Percentiles rank a stretch among this genome's conserved stretches.
phyloP scores from a whole-genome alignment of 164 flowering plant genomes.

The Sedum album region DNA sequence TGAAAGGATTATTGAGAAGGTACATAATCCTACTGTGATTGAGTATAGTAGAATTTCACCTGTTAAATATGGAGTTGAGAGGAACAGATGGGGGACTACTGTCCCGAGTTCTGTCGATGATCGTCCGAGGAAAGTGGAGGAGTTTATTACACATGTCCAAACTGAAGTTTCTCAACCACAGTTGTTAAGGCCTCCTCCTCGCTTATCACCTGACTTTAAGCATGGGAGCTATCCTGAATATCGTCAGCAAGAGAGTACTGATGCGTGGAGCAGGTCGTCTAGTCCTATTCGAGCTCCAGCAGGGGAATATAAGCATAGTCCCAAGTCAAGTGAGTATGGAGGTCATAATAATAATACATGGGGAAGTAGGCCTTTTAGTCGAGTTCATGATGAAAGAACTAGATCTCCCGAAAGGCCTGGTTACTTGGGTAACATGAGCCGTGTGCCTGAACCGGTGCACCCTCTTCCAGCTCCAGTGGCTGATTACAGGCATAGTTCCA shows the following conservation, averaged over 20 bases:
- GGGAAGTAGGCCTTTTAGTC: background rate
- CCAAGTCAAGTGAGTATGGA: background rate
- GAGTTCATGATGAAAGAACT: background rate
- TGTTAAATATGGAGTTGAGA: background rate
- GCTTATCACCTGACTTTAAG: background rate
- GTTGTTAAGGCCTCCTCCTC: background rate
- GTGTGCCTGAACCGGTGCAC: background rate
- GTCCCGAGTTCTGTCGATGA: constrained; percentile 13
- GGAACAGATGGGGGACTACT: background rate
- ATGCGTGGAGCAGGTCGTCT: background rate
- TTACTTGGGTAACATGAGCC: background rate
- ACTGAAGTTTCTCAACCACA: constrained; percentile 15
- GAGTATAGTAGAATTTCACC: constrained; percentile 4
- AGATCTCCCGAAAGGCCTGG: background rate
- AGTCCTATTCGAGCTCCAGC: background rate
- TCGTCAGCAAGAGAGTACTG: background rate
- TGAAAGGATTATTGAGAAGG: constrained; percentile 20
- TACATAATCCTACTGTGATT: constrained; percentile 16
- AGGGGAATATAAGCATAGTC: background rate
- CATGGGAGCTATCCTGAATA: background rate
- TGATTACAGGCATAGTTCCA: background rate
- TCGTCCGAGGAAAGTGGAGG: constrained; percentile 21
- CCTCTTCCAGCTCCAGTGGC: background rate
- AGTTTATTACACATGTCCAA: constrained; percentile 22
- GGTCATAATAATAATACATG: background rate